phyloP scores from a whole-genome alignment of 306 rosid species.

The Carpinus viminea region DNA sequence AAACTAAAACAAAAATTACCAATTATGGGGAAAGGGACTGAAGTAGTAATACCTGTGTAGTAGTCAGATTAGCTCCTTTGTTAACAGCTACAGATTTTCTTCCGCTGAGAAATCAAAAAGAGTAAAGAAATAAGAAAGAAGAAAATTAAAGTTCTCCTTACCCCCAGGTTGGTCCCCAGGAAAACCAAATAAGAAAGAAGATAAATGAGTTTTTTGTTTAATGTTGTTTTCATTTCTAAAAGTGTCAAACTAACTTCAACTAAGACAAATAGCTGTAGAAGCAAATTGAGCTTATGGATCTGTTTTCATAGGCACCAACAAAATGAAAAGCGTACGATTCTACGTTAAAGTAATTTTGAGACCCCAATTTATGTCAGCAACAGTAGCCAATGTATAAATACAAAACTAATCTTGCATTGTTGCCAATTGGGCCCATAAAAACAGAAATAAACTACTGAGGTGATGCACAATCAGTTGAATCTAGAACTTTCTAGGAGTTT shows the following conservation, averaged over 20 bases:
- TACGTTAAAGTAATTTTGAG: neutral
- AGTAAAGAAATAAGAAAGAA: neutral
- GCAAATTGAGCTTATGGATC: neutral
- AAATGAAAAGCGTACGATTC: neutral
- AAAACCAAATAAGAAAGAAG: constrained; percentile 13
- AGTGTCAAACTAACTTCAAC: neutral
- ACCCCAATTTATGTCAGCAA: neutral
- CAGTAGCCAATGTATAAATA: neutral
- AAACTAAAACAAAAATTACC: constrained; percentile 4
- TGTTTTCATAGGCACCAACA: neutral
- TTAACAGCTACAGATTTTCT: constrained; percentile 37
- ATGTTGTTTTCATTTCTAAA: neutral
- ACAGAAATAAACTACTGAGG: neutral
- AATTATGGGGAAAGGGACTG: constrained; percentile 17
- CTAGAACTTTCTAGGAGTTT: neutral
- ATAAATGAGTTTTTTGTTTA: neutral
- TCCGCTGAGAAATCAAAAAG: constrained; percentile 32
- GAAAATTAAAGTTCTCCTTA: constrained; percentile 3
- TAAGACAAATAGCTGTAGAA: neutral
- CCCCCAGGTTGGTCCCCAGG: neutral
- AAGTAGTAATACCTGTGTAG: constrained; percentile 48
- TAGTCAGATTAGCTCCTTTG: constrained; percentile 36
- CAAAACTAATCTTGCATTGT: neutral
- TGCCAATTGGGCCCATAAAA: neutral
- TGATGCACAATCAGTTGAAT: neutral